These are phyloP conservation scores for Eucalyptus albens DNA, from an alignment of 345 rosid genomes.

Conservation along the genomic window DNA sequence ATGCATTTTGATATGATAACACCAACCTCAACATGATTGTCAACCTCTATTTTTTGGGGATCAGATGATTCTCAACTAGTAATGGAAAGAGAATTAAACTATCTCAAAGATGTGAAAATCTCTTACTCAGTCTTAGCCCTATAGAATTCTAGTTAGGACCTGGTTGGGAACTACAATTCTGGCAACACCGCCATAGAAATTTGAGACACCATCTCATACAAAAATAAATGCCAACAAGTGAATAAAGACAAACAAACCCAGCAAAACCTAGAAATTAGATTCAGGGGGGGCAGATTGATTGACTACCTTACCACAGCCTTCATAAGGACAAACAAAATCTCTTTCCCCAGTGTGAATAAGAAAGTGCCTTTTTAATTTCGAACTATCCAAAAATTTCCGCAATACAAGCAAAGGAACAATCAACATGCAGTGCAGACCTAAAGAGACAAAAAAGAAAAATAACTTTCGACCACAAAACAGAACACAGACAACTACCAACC, in stretches of 20 bases:
- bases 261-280: not conserved
- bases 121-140: not conserved
- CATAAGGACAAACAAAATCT: slow-evolving; percentile 76
- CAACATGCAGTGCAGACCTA: not conserved
- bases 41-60: not conserved
- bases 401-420: not conserved
- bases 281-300: slow-evolving; percentile 7
- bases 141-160: not conserved
- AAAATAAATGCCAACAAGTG: not conserved
- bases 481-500: not conserved
- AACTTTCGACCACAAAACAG: not conserved
- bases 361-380: slow-evolving; percentile 89
- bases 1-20: not conserved
- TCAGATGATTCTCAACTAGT: not conserved
- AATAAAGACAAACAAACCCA: not conserved
- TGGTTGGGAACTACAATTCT: not conserved
- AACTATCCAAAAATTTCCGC: slow-evolving; percentile 98
- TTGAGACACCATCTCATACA: not conserved
- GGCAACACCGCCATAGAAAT: not conserved
- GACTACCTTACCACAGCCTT: slow-evolving; percentile 97
- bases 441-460: not conserved
- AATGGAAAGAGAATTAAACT: not conserved
- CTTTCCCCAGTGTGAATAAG: slow-evolving; percentile 95
- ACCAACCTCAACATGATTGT: not conserved
- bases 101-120: not conserved